Percentiles rank a stretch among this genome's conserved stretches.
Conservation (phyloP, 2,329 filamentous ascomycete genomes). For the Ophiosphaerella herpotricha region DNA sequence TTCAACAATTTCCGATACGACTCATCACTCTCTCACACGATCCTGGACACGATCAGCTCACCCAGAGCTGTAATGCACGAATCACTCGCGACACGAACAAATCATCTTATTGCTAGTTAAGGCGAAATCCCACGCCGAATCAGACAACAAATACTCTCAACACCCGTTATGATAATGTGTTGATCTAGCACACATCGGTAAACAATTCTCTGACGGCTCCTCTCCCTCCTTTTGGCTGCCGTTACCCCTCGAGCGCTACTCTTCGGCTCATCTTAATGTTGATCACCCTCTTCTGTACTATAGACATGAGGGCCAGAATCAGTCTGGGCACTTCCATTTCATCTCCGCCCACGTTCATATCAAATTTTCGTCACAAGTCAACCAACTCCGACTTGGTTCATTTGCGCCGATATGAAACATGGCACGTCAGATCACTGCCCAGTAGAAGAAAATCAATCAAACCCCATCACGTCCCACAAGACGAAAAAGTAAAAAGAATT, state of each 20-base stretch:
- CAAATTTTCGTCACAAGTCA: not conserved
- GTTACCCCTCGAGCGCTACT: slow-evolving; percentile 26
- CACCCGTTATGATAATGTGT: slow-evolving; percentile 5
- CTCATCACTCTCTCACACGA: slow-evolving; percentile 11
- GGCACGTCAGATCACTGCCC: slow-evolving; percentile 5
- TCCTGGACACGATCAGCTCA: slow-evolving; percentile 16
- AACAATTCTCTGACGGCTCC: slow-evolving; percentile 18
- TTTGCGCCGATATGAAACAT: not conserved
- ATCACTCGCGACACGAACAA: slow-evolving; percentile 6
- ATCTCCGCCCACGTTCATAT: not conserved
- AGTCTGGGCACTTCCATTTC: slow-evolving; percentile 25
- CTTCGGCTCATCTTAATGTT: slow-evolving; percentile 33
- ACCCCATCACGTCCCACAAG: slow-evolving; percentile 10
- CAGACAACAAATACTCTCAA: not conserved
- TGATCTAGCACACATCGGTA: slow-evolving; percentile 5
- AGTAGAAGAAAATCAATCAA: slow-evolving; percentile 30
- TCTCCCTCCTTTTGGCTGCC: slow-evolving; percentile 28
- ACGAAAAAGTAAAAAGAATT: slow-evolving; percentile 22
- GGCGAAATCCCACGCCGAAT: not conserved
- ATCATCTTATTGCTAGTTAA: slow-evolving; percentile 1
- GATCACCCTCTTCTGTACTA: slow-evolving; percentile 31
- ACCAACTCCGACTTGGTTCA: not conserved
- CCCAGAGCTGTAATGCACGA: slow-evolving; percentile 7
- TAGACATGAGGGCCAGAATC: slow-evolving; percentile 26
- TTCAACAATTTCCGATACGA: slow-evolving; percentile 11